Evolutionary conservation across 2,329 filamentous ascomycete species (phyloP).

Genomic region (Pseudogymnoascus sp.): DNA sequence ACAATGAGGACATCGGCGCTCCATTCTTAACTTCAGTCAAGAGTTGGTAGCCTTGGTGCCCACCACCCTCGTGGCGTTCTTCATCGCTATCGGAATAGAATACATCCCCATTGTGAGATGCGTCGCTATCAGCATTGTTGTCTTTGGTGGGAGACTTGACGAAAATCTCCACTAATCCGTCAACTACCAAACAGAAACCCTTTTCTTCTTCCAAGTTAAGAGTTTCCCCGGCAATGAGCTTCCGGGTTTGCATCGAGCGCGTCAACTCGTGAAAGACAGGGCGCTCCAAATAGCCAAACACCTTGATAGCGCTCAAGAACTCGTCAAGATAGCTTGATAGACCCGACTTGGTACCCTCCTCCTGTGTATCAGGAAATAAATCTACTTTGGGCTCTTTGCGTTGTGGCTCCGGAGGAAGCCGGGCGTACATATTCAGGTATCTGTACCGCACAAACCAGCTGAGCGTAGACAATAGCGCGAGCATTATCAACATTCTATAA

Average conservation of each 20-base stretch:
- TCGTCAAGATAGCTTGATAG: conserved; percentile 96
- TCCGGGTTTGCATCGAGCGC: conserved; percentile 94
- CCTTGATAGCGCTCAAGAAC: conserved; percentile 96
- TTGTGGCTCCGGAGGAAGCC: conserved; percentile 86
- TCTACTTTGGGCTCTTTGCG: conserved; percentile 94
- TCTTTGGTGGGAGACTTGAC: conserved; percentile 72
- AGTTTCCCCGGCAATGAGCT: conserved; percentile 92
- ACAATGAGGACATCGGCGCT: conserved; percentile 94
- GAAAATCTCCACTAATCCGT: conserved; percentile 94
- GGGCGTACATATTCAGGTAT: conserved; percentile 93
- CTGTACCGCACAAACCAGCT: conserved; percentile 94
- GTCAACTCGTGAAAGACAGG: conserved; percentile 97
- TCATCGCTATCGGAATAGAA: conserved; percentile 55
- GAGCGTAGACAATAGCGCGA: conserved; percentile 69
- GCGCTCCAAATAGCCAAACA: conserved; percentile 93
- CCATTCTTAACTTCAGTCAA: conserved; percentile 97
- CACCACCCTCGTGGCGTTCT: conserved; percentile 48
- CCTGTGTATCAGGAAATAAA: conserved; percentile 86
- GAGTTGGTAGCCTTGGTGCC: conserved; percentile 82
- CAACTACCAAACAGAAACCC: conserved; percentile 93
- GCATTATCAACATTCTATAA: conserved; percentile 62
- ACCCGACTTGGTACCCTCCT: conserved; percentile 80
- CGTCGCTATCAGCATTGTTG: conserved; percentile 32
- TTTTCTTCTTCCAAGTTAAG: conserved; percentile 94
- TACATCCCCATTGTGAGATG: conserved; percentile 33